Base-by-base conservation (phyloP, 1,139 yeast genomes). In the Suhomyces ambrosiae region DNA sequence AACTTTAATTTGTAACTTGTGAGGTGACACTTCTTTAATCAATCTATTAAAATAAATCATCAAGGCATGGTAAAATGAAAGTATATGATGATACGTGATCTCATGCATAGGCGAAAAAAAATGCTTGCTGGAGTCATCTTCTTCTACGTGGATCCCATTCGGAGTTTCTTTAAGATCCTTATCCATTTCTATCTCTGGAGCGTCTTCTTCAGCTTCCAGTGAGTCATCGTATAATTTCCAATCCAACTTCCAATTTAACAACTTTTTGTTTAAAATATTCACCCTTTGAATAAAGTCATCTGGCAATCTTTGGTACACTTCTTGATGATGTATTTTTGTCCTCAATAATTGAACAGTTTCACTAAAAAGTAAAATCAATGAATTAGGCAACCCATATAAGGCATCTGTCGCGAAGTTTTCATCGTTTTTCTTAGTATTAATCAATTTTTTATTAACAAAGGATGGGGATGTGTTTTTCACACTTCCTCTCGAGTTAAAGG, bases 301-400 rank as follows among this genome's bases (percentile, higher is more conserved):
- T 2, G 82, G 80, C 7, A 70, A 48, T 5, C 50, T 44, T 19
- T 56, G 51, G 24, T 45, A 46, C 5, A 57, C 51, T 27, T 60
- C 62, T 37, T 66, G 63, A 49, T 78, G 76, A 50, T 76, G 78
- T 34, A 79, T 74, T 40, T 80, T 81, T 40, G 81, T 75, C 40
- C 90, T 68, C 8, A 85, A 68, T 27, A 86, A 56, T 40, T 79
- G 79, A 7, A 83, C 87, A 10, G 83, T 80, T 44, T 82, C 86
- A 39, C 85, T 76, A 58, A 88, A 86, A 32, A 87, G 63, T 25
- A 81, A 54, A 45, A 87, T 82, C 32, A 88, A 65, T 1, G 95
- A 84, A 54, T 86, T 86, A 2, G 96, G 96, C 37, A 88, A 65
- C 0, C 96, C 96, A 54, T 86, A 86, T 38, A 87, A 68, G 0